Evolutionary conservation across 2,329 filamentous ascomycete genomes (phyloP), one percentile per base, ranked within the genome.

Genomic region (Diaporthe destruens): DNA sequence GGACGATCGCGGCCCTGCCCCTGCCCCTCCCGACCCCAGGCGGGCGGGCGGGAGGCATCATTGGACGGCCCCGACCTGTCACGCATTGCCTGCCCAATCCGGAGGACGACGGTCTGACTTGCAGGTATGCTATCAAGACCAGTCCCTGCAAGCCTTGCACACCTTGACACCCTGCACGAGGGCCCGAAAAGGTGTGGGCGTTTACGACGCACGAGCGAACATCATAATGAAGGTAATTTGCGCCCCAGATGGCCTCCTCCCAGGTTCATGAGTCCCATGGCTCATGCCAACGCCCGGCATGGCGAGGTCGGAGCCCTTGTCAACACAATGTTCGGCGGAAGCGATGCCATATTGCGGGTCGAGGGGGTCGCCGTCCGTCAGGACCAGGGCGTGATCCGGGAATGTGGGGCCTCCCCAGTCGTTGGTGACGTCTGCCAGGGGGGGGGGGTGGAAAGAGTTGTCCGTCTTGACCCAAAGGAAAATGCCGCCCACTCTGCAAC

Each of bases 211-310:
- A 61, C 55, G 68, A 70, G 68, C 47, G 68, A 70, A 61, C 36
- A 70, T 70, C 68, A 70, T 25, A 70, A 70, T 70, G 68, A 70
- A 61, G 68, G 68, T 70, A 70, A 70, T 70, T 59, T 70, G 68
- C 68, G 55, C 55, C 56, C 49, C 68, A 61, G 68, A 61, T 61
- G 51, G 68, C 44, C 55, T 61, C 54, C 53, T 32, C 55, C 68
- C 68, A 39, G 68, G 57, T 53, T 59, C 55, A 59, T 61, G 68
- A 70, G 68, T 66, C 61, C 61, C 61, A 54, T 70, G 55, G 55
- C 29, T 49, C 67, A 51, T 32, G 51, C 36, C 55, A 66, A 49
- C 57, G 44, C 55, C 55, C 44, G 47, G 55, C 55, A 54, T 39
- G 23, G 68, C 68, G 68, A 70, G 68, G 68, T 49, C 68, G 55